Percentiles rank a stretch among this genome's conserved stretches.
Conservation (phyloP, 495 filamentous ascomycete genomes). For the Xylaria cubensis region DNA sequence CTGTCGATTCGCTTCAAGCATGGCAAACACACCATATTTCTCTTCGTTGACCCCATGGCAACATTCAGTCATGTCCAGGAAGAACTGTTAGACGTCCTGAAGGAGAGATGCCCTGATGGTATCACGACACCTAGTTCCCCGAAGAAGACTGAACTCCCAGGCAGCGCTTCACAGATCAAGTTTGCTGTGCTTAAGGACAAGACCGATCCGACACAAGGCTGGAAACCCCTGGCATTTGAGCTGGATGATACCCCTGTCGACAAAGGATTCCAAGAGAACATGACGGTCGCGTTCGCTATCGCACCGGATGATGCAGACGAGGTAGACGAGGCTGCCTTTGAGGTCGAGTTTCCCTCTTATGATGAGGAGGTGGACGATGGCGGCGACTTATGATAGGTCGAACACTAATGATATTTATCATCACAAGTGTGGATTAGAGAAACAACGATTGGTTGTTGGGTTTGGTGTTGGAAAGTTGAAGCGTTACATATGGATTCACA, state of each 20-base stretch:
- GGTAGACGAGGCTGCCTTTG: slow-evolving; percentile 64
- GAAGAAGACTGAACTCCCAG: slow-evolving; percentile 44
- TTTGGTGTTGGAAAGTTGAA: background rate
- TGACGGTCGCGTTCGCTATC: slow-evolving; percentile 75
- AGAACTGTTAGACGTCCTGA: slow-evolving; percentile 64
- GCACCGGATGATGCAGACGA: slow-evolving; percentile 51
- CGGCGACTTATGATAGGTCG: slow-evolving; percentile 15
- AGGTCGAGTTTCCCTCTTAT: slow-evolving; percentile 67
- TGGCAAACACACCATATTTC: slow-evolving; percentile 76
- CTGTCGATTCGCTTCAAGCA: slow-evolving; percentile 80
- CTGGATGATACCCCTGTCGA: slow-evolving; percentile 48
- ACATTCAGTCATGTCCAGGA: slow-evolving; percentile 66
- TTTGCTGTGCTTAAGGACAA: slow-evolving; percentile 46
- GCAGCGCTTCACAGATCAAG: slow-evolving; percentile 47
- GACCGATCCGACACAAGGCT: slow-evolving; percentile 44
- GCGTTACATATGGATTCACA: background rate
- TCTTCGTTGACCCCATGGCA: slow-evolving; percentile 68
- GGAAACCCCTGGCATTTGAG: slow-evolving; percentile 45
- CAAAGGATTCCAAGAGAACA: slow-evolving; percentile 59
- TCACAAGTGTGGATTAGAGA: background rate
- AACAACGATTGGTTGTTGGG: background rate
- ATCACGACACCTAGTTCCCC: slow-evolving; percentile 35
- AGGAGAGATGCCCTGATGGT: slow-evolving; percentile 57
- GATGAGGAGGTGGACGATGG: slow-evolving; percentile 47
- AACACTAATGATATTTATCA: background rate